Base-by-base conservation (phyloP, 2,329 filamentous ascomycete genomes). In the Stagonosporopsis tanaceti region DNA sequence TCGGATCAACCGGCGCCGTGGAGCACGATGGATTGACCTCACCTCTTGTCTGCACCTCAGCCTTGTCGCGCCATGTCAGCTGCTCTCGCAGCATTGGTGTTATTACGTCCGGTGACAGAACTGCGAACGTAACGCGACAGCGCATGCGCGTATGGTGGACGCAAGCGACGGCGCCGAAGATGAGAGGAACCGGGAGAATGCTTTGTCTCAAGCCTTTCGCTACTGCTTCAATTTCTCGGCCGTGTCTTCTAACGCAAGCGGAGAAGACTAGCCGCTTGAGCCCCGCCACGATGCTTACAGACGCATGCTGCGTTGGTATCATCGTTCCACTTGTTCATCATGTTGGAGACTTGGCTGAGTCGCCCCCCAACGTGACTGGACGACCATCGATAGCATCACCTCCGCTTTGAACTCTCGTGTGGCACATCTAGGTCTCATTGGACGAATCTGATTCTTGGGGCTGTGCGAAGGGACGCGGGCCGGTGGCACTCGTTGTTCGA, bases 1-100 rank as follows among this genome's bases (percentile, higher is more conserved):
- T 55, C 66, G 65, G 68, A 66, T 67, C 59, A 38, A 62, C 61
- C 68, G 68, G 67, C 61, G 54, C 53, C 47, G 12, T 52, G 52
- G 39, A 47, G 42, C 50, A 30, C 41, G 32, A 57, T 59, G 57
- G 59, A 35, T 52, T 51, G 38, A 68, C 63, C 42, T 69, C 65
- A 66, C 50, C 28, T 67, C 51, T 61, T 46, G 30, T 20, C 41
- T 52, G 15, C 15, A 30, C 45, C 17, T 45, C 34, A 45, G 12
- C 11, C 15, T 48, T 37, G 27, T 14, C 5, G 27, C 27, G 12
- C 22, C 27, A 37, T 53, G 25, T 35, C 28, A 17, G 15, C 27
- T 27, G 9, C 6, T 44, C 3, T 32, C 25, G 32, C 14, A 6
- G 11, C 17, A 50, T 20, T 44, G 38, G 30, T n/a, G 22, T 27